phyloP scores from a whole-genome alignment of 805 yeast species.

The Metschnikowia kunwiensis region DNA sequence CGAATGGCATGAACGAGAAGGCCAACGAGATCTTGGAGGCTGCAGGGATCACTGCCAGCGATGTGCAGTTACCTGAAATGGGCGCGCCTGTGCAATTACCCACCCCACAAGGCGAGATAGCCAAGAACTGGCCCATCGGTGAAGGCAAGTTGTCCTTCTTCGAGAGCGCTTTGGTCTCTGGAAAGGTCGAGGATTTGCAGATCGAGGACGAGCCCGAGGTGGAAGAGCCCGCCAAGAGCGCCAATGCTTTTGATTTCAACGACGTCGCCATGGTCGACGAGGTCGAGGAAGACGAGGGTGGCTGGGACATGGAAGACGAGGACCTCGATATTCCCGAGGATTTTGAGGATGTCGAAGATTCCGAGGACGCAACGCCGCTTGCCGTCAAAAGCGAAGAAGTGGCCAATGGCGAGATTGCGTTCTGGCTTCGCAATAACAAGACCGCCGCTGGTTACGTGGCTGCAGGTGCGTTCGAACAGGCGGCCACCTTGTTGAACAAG shows the following conservation, averaged over 20 bases:
- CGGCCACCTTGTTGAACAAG: constrained; percentile 85
- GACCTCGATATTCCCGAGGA: constrained; percentile 58
- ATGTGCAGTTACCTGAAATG: constrained; percentile 60
- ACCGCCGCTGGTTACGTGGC: constrained; percentile 92
- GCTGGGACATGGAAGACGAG: constrained; percentile 82
- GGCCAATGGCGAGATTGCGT: constrained; percentile 58
- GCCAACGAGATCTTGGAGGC: constrained; percentile 71
- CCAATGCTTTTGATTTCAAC: constrained; percentile 17
- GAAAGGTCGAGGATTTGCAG: constrained; percentile 66
- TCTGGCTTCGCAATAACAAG: constrained; percentile 86
- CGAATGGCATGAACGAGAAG: constrained; percentile 73
- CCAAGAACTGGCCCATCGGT: constrained; percentile 79
- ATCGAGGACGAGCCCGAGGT: constrained; percentile 38
- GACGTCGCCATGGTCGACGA: constrained; percentile 24
- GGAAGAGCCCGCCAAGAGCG: not conserved
- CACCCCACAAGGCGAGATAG: constrained; percentile 44
- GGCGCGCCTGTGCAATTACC: constrained; percentile 44
- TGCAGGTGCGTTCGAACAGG: constrained; percentile 94
- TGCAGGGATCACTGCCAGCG: constrained; percentile 60
- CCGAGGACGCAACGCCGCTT: constrained; percentile 10
- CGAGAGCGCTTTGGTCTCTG: constrained; percentile 72
- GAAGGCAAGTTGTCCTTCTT: constrained; percentile 72
- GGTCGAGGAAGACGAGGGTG: constrained; percentile 59
- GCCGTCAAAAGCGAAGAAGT: constrained; percentile 17
- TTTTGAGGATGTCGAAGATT: constrained; percentile 27